Conservation (phyloP, 2,329 filamentous ascomycete genomes). For the Aureobasidium sp. region DNA sequence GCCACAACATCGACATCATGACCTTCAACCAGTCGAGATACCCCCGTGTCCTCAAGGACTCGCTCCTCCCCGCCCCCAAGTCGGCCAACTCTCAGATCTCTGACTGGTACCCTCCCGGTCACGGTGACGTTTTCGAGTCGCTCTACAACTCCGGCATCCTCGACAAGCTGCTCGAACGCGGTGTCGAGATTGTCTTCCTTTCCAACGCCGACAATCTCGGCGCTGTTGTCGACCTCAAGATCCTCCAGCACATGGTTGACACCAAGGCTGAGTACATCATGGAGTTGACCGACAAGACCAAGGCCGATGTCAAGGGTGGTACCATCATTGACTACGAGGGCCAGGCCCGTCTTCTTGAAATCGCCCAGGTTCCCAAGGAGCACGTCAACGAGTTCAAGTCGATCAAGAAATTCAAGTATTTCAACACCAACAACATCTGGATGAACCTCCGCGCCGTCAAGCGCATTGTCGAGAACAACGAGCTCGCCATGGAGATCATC, state of each 20-base stretch:
- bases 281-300: slow-evolving; percentile 99
- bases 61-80: slow-evolving; percentile 91
- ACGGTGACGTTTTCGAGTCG: slow-evolving; percentile 99
- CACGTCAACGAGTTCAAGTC: slow-evolving; percentile 99
- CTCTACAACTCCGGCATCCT: slow-evolving; percentile 98
- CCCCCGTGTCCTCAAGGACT: slow-evolving; percentile 97
- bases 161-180: slow-evolving; percentile 89
- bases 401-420: slow-evolving; percentile 99
- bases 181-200: slow-evolving; percentile 96
- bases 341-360: slow-evolving; percentile 91
- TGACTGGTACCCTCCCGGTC: slow-evolving; percentile 98
- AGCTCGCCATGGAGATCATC: slow-evolving; percentile 99
- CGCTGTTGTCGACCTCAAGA: slow-evolving; percentile 93
- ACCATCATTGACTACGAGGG: slow-evolving; percentile 99
- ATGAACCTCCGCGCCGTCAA: slow-evolving; percentile 96
- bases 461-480: slow-evolving; percentile 96
- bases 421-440: slow-evolving; percentile 99
- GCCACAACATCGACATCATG: slow-evolving; percentile 98
- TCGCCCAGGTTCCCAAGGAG: slow-evolving; percentile 98
- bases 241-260: slow-evolving; percentile 99
- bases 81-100: slow-evolving; percentile 76
- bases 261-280: slow-evolving; percentile 97
- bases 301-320: slow-evolving; percentile 99
- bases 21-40: slow-evolving; percentile 99
- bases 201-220: slow-evolving; percentile 99